Evolutionary conservation across 2,329 filamentous ascomycete genomes (phyloP).

Genomic region (Balansia obtecta): DNA sequence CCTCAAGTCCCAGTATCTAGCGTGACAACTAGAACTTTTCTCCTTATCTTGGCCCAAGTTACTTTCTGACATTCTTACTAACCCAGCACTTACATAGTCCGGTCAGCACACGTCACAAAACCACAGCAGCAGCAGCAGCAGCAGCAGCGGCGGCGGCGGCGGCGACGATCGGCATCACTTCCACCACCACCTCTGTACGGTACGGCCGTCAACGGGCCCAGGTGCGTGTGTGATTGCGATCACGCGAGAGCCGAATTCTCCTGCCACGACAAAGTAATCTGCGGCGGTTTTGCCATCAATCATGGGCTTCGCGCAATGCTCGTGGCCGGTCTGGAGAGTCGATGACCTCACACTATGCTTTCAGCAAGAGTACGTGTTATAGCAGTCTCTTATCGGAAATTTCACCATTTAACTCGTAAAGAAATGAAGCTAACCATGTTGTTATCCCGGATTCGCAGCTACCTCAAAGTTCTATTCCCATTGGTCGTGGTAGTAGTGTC

Average conservation of each 20-base stretch:
- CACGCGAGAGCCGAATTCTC: neutral
- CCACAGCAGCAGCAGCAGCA: neutral
- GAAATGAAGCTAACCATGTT: neutral
- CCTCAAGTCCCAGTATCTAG: neutral
- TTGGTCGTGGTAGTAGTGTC: constrained; percentile 59
- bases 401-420: too few relatives aligned
- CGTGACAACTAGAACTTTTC: neutral
- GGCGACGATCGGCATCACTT: neutral
- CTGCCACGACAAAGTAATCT: constrained; percentile 3
- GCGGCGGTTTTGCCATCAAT: constrained; percentile 6
- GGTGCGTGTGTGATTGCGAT: constrained; percentile 1
- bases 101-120: neutral
- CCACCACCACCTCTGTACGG: constrained; percentile 2
- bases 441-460: constrained; percentile 13
- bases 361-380: constrained; percentile 49
- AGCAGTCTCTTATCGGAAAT: neutral
- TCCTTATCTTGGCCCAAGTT: neutral
- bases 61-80: neutral
- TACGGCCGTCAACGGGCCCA: neutral
- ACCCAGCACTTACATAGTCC: neutral
- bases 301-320: constrained; percentile 41
- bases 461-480: constrained; percentile 60
- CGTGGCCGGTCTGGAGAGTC: constrained; percentile 46
- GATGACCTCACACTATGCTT: constrained; percentile 55
- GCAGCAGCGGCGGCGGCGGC: neutral